Conservation (phyloP, 192 early-diverging fungal species). For the Backusella mclennaniae region DNA sequence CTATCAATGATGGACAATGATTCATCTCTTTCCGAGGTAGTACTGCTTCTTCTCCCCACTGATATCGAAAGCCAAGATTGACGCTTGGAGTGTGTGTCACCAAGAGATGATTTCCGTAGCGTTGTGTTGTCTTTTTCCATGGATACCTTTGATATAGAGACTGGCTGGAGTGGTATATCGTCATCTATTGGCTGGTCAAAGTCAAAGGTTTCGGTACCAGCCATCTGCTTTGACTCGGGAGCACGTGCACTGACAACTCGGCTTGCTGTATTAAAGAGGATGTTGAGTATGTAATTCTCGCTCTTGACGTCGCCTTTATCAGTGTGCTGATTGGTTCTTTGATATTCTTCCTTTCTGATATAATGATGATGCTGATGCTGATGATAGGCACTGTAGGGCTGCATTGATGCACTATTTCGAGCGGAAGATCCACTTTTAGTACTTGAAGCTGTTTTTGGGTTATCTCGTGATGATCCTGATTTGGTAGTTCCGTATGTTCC, state of each 20-base stretch:
- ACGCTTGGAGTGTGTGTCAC: neutral
- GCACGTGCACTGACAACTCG: conserved; percentile 19
- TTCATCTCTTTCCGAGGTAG: neutral
- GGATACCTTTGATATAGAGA: neutral
- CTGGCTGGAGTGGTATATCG: neutral
- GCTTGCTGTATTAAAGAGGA: conserved; percentile 6
- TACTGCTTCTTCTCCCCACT: neutral
- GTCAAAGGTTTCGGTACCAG: neutral
- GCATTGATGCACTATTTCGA: conserved; percentile 14
- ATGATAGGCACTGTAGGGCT: neutral
- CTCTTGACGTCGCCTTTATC: neutral
- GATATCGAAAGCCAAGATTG: neutral
- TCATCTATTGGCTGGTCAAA: neutral
- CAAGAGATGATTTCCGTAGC: neutral
- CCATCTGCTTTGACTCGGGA: conserved; percentile 16
- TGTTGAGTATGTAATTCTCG: neutral
- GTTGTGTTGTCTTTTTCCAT: neutral
- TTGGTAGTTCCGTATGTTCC: neutral
- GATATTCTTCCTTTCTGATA: neutral
- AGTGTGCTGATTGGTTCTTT: neutral
- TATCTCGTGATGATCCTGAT: neutral
- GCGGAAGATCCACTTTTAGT: neutral
- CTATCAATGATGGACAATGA: neutral
- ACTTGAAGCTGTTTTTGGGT: neutral
- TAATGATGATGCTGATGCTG: neutral